A percentile compares a stretch with the other conserved stretches of the same genome.
Evolutionary conservation across 441 rosid genomes (phyloP).

Genomic region (Euphorbia celastroides): DNA sequence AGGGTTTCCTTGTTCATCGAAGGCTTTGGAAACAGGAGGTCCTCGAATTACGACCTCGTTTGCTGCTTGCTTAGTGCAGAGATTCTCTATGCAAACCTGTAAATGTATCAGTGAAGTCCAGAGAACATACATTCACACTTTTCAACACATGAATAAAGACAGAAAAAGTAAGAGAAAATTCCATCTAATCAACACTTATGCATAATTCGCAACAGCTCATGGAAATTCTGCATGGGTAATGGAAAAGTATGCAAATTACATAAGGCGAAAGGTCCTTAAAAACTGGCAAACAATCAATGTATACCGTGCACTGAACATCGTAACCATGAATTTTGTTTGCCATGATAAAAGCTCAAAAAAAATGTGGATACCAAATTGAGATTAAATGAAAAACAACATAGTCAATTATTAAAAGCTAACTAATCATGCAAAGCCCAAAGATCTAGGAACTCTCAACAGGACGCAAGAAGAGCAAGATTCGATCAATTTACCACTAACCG

Average conservation of each 20-base stretch:
- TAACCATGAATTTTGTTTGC: not conserved
- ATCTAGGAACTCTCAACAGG: conserved; percentile 11
- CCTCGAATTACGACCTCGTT: conserved; percentile 85
- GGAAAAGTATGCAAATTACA: not conserved
- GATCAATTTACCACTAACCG: no score
- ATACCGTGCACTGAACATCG: no score
- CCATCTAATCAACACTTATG: not conserved
- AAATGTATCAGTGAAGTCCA: conserved; percentile 20
- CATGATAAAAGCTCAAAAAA: no score
- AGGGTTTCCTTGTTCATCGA: conserved; percentile 83
- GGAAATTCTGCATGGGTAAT: not conserved
- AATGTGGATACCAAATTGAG: not conserved
- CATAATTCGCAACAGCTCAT: no score
- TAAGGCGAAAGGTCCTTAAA: no score
- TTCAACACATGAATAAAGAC: not conserved
- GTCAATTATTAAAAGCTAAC: not conserved
- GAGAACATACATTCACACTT: not conserved
- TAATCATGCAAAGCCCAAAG: conserved; percentile 2
- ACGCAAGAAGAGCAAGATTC: not conserved
- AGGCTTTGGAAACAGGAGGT: conserved; percentile 90
- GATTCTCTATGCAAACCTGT: conserved; percentile 64
- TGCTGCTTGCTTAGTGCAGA: conserved; percentile 69
- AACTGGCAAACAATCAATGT: no score
- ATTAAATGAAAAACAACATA: not conserved
- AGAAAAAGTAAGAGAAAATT: not conserved